Percentiles rank a stretch among this genome's conserved stretches.
These are phyloP conservation scores for Salix purpurea DNA, from an alignment of 345 rosid species.

Conservation along the genomic window DNA sequence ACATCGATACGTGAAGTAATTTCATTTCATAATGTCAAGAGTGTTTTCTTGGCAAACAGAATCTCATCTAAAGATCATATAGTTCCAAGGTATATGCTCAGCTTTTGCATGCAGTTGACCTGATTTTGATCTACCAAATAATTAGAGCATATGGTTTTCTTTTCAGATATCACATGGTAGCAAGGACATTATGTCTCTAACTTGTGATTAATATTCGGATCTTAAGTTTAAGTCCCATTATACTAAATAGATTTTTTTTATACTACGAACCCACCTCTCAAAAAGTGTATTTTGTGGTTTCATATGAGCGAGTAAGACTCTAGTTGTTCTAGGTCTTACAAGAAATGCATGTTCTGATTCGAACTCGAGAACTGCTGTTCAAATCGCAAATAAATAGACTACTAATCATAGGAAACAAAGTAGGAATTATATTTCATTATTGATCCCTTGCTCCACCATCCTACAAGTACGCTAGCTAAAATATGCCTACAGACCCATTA, in stretches of 20 bases:
- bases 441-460: too few relatives aligned
- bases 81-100: not conserved
- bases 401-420: too few relatives aligned
- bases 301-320: too few relatives aligned
- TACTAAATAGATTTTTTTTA: too few relatives aligned
- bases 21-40: not conserved
- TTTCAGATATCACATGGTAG: not conserved
- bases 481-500: too few relatives aligned
- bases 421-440: too few relatives aligned
- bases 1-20: not conserved
- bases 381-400: too few relatives aligned
- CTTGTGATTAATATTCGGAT: not conserved
- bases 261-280: too few relatives aligned
- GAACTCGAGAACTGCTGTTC: too few relatives aligned
- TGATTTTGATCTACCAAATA: not conserved
- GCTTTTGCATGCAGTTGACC: not conserved
- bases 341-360: rapidly evolving
- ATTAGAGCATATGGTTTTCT: not conserved
- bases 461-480: too few relatives aligned
- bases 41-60: not conserved
- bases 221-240: not conserved
- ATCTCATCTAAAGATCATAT: not conserved
- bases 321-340: too few relatives aligned
- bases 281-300: too few relatives aligned
- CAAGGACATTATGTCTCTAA: not conserved